These are phyloP conservation scores for Leucocoprinus sp. DNA, from an alignment of 768 basidiomycete genomes.

Conservation along the genomic window DNA sequence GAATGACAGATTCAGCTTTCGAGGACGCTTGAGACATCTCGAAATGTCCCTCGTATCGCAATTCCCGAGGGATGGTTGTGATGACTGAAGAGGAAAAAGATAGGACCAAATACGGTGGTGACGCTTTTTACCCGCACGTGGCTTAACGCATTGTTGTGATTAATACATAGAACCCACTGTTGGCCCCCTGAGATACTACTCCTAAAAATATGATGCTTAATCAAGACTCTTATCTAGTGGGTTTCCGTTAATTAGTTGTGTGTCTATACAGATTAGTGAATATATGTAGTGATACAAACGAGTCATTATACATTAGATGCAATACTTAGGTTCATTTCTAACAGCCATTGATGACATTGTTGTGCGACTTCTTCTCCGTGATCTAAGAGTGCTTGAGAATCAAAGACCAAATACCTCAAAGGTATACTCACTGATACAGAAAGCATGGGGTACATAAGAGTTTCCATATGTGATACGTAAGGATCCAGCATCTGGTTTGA, in stretches of 20 bases:
- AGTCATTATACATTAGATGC: background rate
- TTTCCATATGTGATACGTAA: slow-evolving; percentile 35
- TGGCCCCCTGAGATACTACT: too few relatives aligned
- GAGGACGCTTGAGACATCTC: slow-evolving; percentile 1
- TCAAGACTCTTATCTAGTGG: too few relatives aligned
- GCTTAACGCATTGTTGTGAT: too few relatives aligned
- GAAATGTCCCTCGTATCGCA: background rate
- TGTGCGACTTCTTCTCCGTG: slow-evolving; percentile 42
- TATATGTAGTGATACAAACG: background rate
- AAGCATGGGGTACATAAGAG: slow-evolving; percentile 56
- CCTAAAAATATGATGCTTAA: too few relatives aligned
- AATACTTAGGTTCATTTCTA: slow-evolving; percentile 1
- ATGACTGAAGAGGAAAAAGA: background rate
- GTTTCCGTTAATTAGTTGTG: background rate
- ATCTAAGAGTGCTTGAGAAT: slow-evolving; percentile 25
- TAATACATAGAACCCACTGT: too few relatives aligned
- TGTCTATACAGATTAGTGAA: background rate
- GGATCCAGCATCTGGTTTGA: slow-evolving; percentile 26
- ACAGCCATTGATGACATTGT: slow-evolving; percentile 41
- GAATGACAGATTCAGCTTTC: background rate
- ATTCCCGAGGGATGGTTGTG: background rate
- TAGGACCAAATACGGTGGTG: background rate
- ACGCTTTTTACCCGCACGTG: background rate
- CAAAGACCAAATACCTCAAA: background rate
- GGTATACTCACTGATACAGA: slow-evolving; percentile 55